phyloP scores from a whole-genome alignment of 2,329 filamentous ascomycete species.

The Aspergillus oerlinghausenensis region DNA sequence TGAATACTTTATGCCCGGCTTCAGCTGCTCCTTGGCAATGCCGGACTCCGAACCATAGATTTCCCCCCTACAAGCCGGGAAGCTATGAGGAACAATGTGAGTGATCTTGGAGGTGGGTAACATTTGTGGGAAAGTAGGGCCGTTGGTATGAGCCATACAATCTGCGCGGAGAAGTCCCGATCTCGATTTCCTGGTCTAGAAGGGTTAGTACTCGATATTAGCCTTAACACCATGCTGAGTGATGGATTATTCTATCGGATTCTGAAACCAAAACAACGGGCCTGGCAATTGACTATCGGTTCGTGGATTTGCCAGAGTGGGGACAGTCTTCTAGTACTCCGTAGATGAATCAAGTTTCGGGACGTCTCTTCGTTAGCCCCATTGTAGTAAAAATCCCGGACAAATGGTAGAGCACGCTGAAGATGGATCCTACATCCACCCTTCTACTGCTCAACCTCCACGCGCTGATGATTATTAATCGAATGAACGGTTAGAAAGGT shows the following conservation, averaged over 20 bases:
- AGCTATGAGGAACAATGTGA: not conserved
- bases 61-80: not conserved
- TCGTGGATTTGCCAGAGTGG: not conserved
- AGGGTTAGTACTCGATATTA: no score
- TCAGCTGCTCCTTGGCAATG: not conserved
- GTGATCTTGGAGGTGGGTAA: not conserved
- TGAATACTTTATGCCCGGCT: constrained; percentile 4
- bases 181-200: no score
- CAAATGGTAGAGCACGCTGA: not conserved
- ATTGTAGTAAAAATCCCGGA: not conserved
- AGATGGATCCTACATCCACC: no score
- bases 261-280: not conserved
- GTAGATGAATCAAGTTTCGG: not conserved
- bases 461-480: not conserved
- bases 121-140: not conserved
- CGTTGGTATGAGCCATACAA: no score
- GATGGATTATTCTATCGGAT: not conserved
- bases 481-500: no score
- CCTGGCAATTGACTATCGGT: not conserved
- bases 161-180: no score
- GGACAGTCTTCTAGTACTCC: not conserved
- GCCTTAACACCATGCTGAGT: no score
- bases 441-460: not conserved
- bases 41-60: not conserved
- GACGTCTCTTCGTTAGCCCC: not conserved